Evolutionary conservation across 495 filamentous ascomycete species (phyloP).

Genomic region (Trichoderma asperelloides): DNA sequence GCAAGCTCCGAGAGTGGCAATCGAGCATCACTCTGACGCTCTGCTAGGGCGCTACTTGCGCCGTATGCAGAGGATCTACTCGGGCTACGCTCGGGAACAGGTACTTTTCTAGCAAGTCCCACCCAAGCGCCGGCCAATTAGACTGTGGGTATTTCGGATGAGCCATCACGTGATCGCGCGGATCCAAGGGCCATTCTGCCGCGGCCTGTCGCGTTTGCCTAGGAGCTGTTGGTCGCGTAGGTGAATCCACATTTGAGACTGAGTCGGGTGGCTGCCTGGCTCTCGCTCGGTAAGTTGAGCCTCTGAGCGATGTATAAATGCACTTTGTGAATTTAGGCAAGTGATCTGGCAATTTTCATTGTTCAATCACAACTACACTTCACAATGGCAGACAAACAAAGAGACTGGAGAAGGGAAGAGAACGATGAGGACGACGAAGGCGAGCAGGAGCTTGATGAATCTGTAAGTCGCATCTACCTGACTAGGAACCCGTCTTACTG

Average conservation of each 20-base stretch:
- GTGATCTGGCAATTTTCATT: not conserved
- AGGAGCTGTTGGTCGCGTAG: not conserved
- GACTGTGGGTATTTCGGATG: not conserved
- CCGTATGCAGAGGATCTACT: not conserved
- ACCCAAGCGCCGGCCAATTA: not conserved
- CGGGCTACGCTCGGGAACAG: not conserved
- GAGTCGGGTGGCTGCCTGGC: not conserved
- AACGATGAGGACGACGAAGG: conserved; percentile 64
- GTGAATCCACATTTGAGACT: not conserved
- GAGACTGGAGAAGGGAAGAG: conserved; percentile 40
- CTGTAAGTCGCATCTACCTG: conserved; percentile 35
- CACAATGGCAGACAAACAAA: conserved; percentile 32
- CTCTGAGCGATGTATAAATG: not conserved
- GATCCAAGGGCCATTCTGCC: not conserved
- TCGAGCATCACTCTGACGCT: not conserved
- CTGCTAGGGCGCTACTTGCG: not conserved
- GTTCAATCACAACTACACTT: not conserved
- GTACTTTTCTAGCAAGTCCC: not conserved
- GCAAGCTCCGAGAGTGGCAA: conserved; percentile 5
- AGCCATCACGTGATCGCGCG: not conserved
- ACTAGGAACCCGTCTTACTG: conserved; percentile 11
- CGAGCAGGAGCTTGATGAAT: conserved; percentile 69
- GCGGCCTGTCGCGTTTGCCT: not conserved
- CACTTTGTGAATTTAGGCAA: not conserved
- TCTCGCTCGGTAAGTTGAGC: not conserved